phyloP scores from a whole-genome alignment of 495 filamentous ascomycete genomes.

The Parathielavia appendiculata region DNA sequence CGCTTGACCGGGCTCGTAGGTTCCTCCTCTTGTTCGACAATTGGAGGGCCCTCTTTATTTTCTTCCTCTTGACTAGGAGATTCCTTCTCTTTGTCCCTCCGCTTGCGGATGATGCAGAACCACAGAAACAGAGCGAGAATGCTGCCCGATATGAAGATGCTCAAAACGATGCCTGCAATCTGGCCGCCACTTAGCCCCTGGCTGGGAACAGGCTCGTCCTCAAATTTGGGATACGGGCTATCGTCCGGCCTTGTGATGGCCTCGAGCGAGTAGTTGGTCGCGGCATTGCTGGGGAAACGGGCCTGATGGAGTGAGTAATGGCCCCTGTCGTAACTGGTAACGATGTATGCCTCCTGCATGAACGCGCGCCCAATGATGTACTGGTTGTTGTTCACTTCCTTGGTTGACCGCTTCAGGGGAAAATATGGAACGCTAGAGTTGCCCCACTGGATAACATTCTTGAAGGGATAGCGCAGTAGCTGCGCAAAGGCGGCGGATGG shows the following conservation, averaged over 20 bases:
- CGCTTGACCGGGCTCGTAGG: constrained; percentile 30
- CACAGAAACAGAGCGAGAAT: constrained; percentile 34
- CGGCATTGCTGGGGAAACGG: constrained; percentile 43
- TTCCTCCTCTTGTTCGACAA: constrained; percentile 22
- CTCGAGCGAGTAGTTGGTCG: constrained; percentile 44
- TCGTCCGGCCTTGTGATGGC: constrained; percentile 43
- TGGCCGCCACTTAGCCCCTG: constrained; percentile 43
- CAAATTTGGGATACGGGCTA: constrained; percentile 41
- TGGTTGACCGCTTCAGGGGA: constrained; percentile 47
- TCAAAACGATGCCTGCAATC: constrained; percentile 38
- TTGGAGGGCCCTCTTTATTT: constrained; percentile 24
- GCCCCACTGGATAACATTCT: constrained; percentile 42
- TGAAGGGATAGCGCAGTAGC: constrained; percentile 53
- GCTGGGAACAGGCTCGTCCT: constrained; percentile 11
- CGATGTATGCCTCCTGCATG: constrained; percentile 65
- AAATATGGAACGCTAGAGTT: constrained; percentile 54
- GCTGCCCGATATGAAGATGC: constrained; percentile 42
- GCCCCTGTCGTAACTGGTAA: constrained; percentile 59
- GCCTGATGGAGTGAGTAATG: constrained; percentile 58
- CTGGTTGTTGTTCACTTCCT: constrained; percentile 45
- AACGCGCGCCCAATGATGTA: constrained; percentile 64
- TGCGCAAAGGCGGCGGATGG: constrained; percentile 62
- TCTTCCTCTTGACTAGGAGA: constrained; percentile 21
- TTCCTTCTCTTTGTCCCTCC: constrained; percentile 20
- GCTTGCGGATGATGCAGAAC: constrained; percentile 32